Evolutionary conservation across 2,329 filamentous ascomycete genomes (phyloP).

Genomic region (Stemphylium lycopersici): DNA sequence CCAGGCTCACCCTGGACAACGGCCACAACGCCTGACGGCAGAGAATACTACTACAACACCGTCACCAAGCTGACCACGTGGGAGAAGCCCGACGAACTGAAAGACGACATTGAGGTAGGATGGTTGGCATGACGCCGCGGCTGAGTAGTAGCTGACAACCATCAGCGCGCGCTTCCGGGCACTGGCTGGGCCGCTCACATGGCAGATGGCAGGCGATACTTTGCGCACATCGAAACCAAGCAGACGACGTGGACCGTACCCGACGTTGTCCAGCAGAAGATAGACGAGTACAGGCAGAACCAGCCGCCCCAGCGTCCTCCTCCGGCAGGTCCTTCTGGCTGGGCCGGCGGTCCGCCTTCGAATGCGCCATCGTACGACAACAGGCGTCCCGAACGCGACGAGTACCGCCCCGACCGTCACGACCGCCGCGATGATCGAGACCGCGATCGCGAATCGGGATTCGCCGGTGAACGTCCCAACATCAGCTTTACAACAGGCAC

Average conservation of each 20-base stretch:
- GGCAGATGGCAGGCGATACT: constrained; percentile 88
- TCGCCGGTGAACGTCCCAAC: constrained; percentile 44
- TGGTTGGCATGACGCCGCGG: neutral
- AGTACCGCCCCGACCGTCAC: constrained; percentile 37
- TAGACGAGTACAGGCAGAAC: constrained; percentile 71
- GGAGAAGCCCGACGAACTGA: constrained; percentile 90
- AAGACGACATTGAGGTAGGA: constrained; percentile 78
- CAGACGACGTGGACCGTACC: constrained; percentile 96
- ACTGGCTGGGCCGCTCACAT: constrained; percentile 89
- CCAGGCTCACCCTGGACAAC: constrained; percentile 71
- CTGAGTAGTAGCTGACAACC: constrained; percentile 14
- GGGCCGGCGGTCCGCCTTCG: constrained; percentile 63
- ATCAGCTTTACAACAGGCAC: constrained; percentile 53
- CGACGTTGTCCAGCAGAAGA: constrained; percentile 71
- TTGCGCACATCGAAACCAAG: constrained; percentile 89
- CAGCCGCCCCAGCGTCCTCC: constrained; percentile 52
- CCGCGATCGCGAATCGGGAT: constrained; percentile 57
- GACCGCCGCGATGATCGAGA: constrained; percentile 32
- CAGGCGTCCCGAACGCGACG: constrained; percentile 38
- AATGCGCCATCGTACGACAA: constrained; percentile 50
- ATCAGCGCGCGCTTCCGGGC: constrained; percentile 75
- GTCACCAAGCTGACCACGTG: constrained; percentile 88
- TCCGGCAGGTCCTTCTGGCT: constrained; percentile 53
- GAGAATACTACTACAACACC: constrained; percentile 89
- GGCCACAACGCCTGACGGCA: constrained; percentile 79